Base-by-base conservation (phyloP, 108 stramenopile species). In the Skeletonema grethae region DNA sequence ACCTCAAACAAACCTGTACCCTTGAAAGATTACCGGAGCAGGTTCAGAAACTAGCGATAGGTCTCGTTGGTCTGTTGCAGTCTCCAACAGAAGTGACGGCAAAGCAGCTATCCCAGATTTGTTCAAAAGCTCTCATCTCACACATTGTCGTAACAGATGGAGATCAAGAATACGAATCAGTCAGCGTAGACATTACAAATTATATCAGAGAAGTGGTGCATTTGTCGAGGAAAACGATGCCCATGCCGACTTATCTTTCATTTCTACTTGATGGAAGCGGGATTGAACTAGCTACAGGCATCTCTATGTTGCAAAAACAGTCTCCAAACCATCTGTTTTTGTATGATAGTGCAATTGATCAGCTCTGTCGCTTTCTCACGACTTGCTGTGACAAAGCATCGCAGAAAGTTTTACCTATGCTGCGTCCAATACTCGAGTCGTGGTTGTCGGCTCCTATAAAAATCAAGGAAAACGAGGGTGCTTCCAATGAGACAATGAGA, bases 21-120 rank as follows among this genome's bases (percentile, higher is more conserved):
- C 85, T 92, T 73, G 88, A 92, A 75, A 38, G 29, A 36, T 80
- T 86, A 61, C 72, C 91, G 11, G 59, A 61, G 22, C 38, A 59
- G 8, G 68, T 84, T 2, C 88, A 90, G 73, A 77, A 85, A 63
- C 34, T 77, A 38, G 53, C 70, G 10, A 53, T 90, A 28, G 84
- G 85, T 22, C 79, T 92, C 20, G 41, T 87, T 13, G 82, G 76
- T 3, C 50, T 88, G 29, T 43, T 92, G 28, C 64, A 72, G 55
- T 59, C 58, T 53, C 91, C 91, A 0, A 72, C 67, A 4, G 65
- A 67, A 55, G 46, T 55, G 7, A 63, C 72, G 39, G 35, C 85
- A 0, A 74, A 63, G 20, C 64, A 63, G 18, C 41, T 92, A 28
- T 72, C 79, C 25, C 61, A 60, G 8, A 79, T 86, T 57, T 88